Conservation (phyloP, 345 rosid genomes). For the Toxicodendron radicans region DNA sequence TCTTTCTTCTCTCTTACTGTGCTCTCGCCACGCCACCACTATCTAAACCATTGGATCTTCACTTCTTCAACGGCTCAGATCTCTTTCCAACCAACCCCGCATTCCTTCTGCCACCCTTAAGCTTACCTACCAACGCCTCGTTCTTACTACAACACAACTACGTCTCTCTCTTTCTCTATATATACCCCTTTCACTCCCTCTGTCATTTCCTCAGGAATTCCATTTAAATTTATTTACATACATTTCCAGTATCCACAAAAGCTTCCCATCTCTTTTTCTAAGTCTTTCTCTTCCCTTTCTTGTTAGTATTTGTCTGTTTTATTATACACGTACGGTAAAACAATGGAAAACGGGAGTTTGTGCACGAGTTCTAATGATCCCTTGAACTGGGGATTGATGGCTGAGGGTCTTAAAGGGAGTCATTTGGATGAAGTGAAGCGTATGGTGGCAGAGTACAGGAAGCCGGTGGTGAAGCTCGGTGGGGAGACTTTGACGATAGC, state of each 20-base stretch:
- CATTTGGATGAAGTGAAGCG: slow-evolving; percentile 81
- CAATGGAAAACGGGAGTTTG: slow-evolving; percentile 12
- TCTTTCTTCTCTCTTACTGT: neutral
- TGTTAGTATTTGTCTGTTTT: neutral
- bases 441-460: slow-evolving; percentile 72
- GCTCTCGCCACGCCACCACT: slow-evolving; percentile 11
- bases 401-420: slow-evolving; percentile 67
- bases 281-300: neutral
- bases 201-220: slow-evolving; percentile 26
- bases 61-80: slow-evolving; percentile 17
- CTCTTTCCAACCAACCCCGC: slow-evolving; percentile 25
- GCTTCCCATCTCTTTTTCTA: neutral
- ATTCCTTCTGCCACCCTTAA: slow-evolving; percentile 11
- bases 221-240: neutral
- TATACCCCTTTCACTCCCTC: slow-evolving; percentile 1
- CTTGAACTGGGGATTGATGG: slow-evolving; percentile 70
- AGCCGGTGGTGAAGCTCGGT: slow-evolving; percentile 60
- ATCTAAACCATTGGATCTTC: slow-evolving; percentile 10
- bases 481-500: slow-evolving; percentile 79
- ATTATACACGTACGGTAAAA: no score
- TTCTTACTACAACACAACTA: neutral
- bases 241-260: neutral
- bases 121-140: slow-evolving; percentile 9
- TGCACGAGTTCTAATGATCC: slow-evolving; percentile 45
- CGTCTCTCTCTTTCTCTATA: slow-evolving; percentile 7